Evolutionary conservation across 2,329 filamentous ascomycete genomes (phyloP).

Genomic region (Colletotrichum orbiculare): DNA sequence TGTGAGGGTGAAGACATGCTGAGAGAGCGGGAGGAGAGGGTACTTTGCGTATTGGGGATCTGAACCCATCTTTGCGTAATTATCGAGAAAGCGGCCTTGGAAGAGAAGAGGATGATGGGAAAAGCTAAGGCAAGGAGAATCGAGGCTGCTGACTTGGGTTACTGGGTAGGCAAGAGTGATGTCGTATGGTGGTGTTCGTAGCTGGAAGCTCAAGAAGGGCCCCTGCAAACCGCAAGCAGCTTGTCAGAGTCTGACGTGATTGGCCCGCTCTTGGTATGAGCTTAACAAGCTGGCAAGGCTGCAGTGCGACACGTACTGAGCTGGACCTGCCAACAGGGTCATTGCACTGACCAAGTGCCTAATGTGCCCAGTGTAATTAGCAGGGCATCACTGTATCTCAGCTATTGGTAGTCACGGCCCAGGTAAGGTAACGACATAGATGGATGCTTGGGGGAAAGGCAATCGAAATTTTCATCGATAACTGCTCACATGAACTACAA

Average conservation of each 20-base stretch:
- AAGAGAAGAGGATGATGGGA: neutral
- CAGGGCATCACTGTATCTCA: neutral
- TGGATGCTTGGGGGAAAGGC: no score
- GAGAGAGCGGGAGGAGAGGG: constrained; percentile 82
- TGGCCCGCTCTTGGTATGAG: constrained; percentile 20
- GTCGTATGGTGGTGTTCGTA: constrained; percentile 33
- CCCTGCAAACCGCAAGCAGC: constrained; percentile 36
- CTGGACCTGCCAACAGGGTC: neutral
- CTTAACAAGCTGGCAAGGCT: constrained; percentile 37
- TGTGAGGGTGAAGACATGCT: constrained; percentile 88
- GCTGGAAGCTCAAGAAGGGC: constrained; percentile 31
- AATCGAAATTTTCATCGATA: no score
- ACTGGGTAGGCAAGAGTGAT: constrained; percentile 31
- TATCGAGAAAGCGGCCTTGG: neutral
- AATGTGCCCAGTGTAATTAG: constrained; percentile 1
- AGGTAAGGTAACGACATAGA: no score
- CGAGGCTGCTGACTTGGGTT: constrained; percentile 18
- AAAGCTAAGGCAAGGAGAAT: constrained; percentile 8
- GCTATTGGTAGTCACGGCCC: no score
- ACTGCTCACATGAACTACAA: no score
- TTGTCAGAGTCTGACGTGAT: constrained; percentile 23
- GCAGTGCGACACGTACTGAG: constrained; percentile 37
- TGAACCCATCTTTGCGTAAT: constrained; percentile 67
- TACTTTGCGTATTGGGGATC: constrained; percentile 90
- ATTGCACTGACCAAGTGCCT: constrained; percentile 6